phyloP scores from a whole-genome alignment of 441 rosid species.

The Euphorbia celastroides region DNA sequence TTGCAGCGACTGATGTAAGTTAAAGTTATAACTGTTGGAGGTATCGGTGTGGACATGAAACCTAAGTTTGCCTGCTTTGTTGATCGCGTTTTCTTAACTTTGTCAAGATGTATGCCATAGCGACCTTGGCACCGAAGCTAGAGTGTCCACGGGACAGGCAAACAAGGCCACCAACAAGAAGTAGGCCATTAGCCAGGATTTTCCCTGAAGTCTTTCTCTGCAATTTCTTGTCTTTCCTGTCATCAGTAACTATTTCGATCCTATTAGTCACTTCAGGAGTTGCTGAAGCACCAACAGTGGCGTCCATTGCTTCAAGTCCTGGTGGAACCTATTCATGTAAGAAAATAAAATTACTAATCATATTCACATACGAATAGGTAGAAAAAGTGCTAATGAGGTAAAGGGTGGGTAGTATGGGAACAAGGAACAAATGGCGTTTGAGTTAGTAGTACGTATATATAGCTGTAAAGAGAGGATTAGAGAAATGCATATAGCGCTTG shows the following conservation, averaged over 20 bases:
- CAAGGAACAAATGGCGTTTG: too few species aligned
- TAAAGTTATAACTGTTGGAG: slow-evolving; percentile 3
- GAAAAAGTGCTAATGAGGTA: too few species aligned
- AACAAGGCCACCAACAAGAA: slow-evolving; percentile 68
- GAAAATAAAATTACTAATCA: not conserved
- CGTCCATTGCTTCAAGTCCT: slow-evolving; percentile 33
- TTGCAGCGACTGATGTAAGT: not conserved
- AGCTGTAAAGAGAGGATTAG: too few species aligned
- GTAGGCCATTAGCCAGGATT: slow-evolving; percentile 54
- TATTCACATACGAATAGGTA: not conserved
- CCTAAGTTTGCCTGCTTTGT: slow-evolving; percentile 29
- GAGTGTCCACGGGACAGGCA: slow-evolving; percentile 74
- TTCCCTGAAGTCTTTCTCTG: slow-evolving; percentile 58
- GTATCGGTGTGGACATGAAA: not conserved
- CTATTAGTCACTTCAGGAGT: slow-evolving; percentile 11
- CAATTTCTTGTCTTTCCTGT: slow-evolving; percentile 32
- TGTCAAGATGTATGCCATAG: slow-evolving; percentile 67
- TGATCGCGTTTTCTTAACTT: slow-evolving; percentile 60
- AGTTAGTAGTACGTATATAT: too few species aligned
- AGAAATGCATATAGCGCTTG: too few species aligned
- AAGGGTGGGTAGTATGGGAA: too few species aligned
- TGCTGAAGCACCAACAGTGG: slow-evolving; percentile 18
- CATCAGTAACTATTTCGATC: slow-evolving; percentile 18
- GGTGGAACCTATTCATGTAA: slow-evolving; percentile 45
- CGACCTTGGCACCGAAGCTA: slow-evolving; percentile 80